phyloP scores from a whole-genome alignment of 805 yeast species.

The Metschnikowia hibisci region DNA sequence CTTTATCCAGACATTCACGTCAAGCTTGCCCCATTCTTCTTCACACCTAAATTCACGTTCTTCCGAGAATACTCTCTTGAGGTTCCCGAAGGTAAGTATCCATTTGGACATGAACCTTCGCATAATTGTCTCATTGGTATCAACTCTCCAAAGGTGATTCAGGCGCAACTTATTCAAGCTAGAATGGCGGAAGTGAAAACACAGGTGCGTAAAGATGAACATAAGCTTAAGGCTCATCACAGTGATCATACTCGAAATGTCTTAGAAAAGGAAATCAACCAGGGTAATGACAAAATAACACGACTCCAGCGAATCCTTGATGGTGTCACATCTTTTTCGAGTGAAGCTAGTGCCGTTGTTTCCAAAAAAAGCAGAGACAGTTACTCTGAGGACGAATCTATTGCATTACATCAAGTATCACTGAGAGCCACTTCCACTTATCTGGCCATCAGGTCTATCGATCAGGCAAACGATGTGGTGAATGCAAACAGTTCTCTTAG shows the following conservation, averaged over 20 bases:
- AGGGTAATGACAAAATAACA: conserved; percentile 20
- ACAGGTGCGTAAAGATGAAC: conserved; percentile 13
- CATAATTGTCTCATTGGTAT: conserved; percentile 62
- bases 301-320: conserved; percentile 26
- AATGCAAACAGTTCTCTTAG: conserved; percentile 22
- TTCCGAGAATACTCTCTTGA: conserved; percentile 49
- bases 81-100: conserved; percentile 41
- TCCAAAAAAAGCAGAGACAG: conserved; percentile 3
- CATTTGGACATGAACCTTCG: conserved; percentile 59
- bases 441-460: conserved; percentile 27
- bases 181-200: conserved; percentile 15
- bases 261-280: conserved; percentile 3
- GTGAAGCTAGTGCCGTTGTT: background rate
- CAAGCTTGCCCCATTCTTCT: conserved; percentile 44
- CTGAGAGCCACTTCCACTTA: conserved; percentile 21
- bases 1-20: conserved; percentile 41
- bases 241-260: background rate
- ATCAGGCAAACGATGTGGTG: conserved; percentile 24
- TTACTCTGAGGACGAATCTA: background rate
- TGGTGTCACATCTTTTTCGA: conserved; percentile 9
- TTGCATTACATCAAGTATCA: conserved; percentile 5
- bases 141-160: conserved; percentile 54
- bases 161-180: conserved; percentile 38
- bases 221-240: conserved; percentile 7
- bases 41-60: conserved; percentile 58